These are phyloP conservation scores for Candida palmyrensis DNA, from an alignment of 805 yeast genomes.

Conservation along the genomic window DNA sequence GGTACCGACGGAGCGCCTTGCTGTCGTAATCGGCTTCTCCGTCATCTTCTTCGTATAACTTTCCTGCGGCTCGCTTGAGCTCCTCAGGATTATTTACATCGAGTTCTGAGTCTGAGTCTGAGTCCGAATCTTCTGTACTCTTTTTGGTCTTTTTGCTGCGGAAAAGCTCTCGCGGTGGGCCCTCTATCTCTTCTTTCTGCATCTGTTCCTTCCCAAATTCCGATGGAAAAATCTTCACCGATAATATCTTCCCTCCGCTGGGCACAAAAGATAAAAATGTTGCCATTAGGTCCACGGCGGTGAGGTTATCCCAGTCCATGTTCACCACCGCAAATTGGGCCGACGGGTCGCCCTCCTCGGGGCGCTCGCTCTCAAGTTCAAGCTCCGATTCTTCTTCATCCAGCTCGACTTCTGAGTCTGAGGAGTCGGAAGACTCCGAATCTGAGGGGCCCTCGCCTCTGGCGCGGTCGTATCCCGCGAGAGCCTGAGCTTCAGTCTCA, in stretches of 20 bases:
- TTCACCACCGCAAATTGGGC: constrained; percentile 84
- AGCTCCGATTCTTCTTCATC: constrained; percentile 50
- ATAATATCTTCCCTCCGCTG: constrained; percentile 57
- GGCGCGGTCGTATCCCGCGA: constrained; percentile 46
- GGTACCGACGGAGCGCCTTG: constrained; percentile 80
- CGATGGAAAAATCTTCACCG: constrained; percentile 77
- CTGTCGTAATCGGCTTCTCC: constrained; percentile 83
- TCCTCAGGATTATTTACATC: constrained; percentile 45
- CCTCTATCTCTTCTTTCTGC: constrained; percentile 84
- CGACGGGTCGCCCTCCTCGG: constrained; percentile 88
- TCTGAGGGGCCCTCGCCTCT: constrained; percentile 52
- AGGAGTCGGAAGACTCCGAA: constrained; percentile 39
- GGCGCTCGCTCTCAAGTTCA: constrained; percentile 51
- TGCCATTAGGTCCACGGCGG: constrained; percentile 82
- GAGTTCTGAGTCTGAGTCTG: constrained; percentile 29
- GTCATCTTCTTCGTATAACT: constrained; percentile 72
- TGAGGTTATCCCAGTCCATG: constrained; percentile 96
- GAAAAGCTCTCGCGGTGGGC: constrained; percentile 88
- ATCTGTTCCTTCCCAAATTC: constrained; percentile 91
- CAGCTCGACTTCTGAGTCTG: constrained; percentile 34
- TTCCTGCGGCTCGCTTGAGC: constrained; percentile 59
- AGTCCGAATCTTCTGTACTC: constrained; percentile 23
- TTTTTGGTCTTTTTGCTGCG: constrained; percentile 37
- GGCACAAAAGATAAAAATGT: constrained; percentile 86
- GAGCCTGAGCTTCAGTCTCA: constrained; percentile 10